Conservation (phyloP, 1,284 basidiomycete genomes). For the Trichosporon sp. region DNA sequence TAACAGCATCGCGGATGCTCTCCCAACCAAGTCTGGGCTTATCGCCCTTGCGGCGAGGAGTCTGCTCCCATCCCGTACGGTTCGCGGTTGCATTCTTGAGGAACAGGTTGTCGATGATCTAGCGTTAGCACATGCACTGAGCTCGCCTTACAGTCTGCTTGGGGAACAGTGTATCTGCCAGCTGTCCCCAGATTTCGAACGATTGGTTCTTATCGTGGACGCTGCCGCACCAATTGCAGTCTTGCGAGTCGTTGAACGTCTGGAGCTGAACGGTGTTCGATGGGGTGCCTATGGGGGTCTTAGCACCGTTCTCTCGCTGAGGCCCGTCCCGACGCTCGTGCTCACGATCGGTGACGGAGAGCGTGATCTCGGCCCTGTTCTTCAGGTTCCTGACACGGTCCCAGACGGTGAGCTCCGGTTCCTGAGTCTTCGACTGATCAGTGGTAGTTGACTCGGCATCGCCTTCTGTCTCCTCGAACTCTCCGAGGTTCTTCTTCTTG, state of each 20-base stretch:
- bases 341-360: not conserved
- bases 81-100: not conserved
- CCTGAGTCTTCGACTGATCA: not conserved
- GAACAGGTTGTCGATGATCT: not conserved
- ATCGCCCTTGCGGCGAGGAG: not conserved
- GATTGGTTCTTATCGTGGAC: not conserved
- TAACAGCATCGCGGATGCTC: not conserved
- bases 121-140: not conserved
- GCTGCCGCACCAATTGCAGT: not conserved
- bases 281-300: not conserved
- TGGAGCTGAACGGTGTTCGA: not conserved
- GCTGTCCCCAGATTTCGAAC: not conserved
- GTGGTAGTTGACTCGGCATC: not conserved
- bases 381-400: not conserved
- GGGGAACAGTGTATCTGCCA: not conserved
- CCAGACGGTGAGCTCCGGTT: not conserved
- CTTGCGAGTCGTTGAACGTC: not conserved
- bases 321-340: not conserved
- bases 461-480: not conserved
- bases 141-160: not conserved
- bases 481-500: conserved; percentile 1
- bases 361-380: not conserved
- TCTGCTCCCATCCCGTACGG: not conserved
- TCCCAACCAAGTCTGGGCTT: not conserved
- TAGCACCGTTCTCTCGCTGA: not conserved